These are phyloP conservation scores for Rhodosporidiobolus sp. DNA, from an alignment of 768 basidiomycete species.

Conservation along the genomic window DNA sequence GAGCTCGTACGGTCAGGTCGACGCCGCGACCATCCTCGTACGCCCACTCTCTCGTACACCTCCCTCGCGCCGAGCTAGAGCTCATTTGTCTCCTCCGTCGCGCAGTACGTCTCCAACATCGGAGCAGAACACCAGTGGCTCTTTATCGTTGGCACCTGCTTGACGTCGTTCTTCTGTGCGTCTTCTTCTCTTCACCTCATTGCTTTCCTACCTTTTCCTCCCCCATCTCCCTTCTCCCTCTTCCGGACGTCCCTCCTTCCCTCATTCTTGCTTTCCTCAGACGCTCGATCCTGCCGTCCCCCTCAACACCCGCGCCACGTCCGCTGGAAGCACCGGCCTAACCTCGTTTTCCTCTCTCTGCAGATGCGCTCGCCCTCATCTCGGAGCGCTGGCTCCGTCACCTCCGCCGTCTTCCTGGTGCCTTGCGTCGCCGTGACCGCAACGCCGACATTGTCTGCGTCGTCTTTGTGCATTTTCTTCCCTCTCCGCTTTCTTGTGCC, in stretches of 20 bases:
- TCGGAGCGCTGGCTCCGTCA: slow-evolving; percentile 51
- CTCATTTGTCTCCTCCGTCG: neutral
- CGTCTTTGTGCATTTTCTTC: too few species aligned
- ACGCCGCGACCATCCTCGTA: slow-evolving; percentile 21
- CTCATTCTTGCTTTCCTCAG: too few species aligned
- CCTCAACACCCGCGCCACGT: too few species aligned
- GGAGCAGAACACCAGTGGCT: slow-evolving; percentile 43
- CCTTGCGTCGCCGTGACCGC: slow-evolving; percentile 45
- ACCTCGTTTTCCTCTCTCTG: neutral
- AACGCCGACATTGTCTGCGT: slow-evolving; percentile 49
- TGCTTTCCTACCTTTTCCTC: neutral
- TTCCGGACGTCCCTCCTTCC: neutral
- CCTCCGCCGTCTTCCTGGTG: slow-evolving; percentile 50
- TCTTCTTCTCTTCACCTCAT: too few species aligned
- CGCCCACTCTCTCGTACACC: neutral
- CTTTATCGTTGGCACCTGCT: slow-evolving; percentile 44
- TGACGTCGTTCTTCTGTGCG: slow-evolving; percentile 47
- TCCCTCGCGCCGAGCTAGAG: neutral
- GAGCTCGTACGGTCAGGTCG: slow-evolving; percentile 7
- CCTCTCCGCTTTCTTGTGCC: too few species aligned
- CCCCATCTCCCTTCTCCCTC: neutral
- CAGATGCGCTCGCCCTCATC: slow-evolving; percentile 43
- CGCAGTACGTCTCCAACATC: slow-evolving; percentile 49
- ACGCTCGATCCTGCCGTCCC: too few species aligned
- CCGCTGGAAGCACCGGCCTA: too few species aligned